phyloP scores from a whole-genome alignment of 2,329 filamentous ascomycete genomes.

The Cladosporium austrohemisphaericum region DNA sequence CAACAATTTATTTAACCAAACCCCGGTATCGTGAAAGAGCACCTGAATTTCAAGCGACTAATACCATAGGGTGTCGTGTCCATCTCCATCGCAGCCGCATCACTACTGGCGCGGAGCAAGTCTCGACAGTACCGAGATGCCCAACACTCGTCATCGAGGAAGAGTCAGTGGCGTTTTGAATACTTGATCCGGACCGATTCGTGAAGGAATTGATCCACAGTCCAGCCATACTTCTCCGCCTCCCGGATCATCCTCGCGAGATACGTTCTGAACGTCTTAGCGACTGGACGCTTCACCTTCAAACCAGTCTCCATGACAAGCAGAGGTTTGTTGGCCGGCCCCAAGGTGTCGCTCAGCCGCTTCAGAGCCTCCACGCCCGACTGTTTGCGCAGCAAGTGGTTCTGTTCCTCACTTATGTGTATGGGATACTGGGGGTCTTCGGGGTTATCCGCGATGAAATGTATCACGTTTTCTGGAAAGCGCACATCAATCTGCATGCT shows the following conservation, averaged over 20 bases:
- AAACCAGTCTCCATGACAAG: background rate
- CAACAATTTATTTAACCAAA: no score
- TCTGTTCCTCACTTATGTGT: background rate
- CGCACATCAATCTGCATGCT: background rate
- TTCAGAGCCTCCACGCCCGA: background rate
- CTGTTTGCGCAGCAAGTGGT: background rate
- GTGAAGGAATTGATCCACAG: conserved; percentile 17
- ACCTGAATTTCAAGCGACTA: no score
- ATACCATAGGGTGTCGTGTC: no score
- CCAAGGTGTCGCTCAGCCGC: background rate
- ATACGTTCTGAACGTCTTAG: conserved; percentile 13
- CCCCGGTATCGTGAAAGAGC: no score
- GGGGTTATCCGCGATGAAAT: background rate
- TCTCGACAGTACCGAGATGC: no score
- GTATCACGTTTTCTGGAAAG: background rate
- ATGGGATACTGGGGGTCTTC: background rate
- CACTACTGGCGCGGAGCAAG: no score
- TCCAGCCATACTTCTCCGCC: conserved; percentile 23
- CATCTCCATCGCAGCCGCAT: no score
- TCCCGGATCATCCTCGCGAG: conserved; percentile 16
- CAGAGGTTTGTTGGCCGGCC: background rate
- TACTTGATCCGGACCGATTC: background rate
- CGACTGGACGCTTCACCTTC: background rate
- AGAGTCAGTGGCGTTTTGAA: no score
- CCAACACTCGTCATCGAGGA: no score